Percentiles rank a stretch among this genome's conserved stretches.
Evolutionary conservation across 495 filamentous ascomycete species (phyloP).

Genomic region (Copromyces sp.): DNA sequence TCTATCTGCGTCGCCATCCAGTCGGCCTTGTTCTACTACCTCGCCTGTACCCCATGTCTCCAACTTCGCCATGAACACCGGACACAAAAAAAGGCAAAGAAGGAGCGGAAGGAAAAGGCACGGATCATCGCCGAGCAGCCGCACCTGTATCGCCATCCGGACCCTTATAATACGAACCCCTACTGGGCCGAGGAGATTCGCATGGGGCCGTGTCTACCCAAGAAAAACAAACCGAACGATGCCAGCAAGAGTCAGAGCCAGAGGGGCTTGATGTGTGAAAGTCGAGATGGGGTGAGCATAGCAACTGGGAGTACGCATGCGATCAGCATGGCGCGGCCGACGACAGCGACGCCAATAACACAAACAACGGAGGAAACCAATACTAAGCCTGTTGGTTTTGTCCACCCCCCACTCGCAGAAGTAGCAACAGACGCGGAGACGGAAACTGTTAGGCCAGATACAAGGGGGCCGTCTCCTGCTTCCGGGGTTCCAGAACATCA

Average conservation of each 20-base stretch:
- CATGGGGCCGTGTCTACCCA: constrained; percentile 63
- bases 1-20: constrained; percentile 49
- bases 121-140: constrained; percentile 55
- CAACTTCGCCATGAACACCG: constrained; percentile 52
- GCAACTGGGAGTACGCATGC: constrained; percentile 17
- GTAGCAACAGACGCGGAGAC: background rate
- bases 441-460: background rate
- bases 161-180: constrained; percentile 71
- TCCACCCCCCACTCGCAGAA: background rate
- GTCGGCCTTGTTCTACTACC: constrained; percentile 80
- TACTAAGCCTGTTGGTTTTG: background rate
- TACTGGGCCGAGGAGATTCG: constrained; percentile 79
- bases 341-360: background rate
- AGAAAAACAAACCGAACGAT: constrained; percentile 43
- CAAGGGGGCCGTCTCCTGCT: constrained; percentile 8
- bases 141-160: constrained; percentile 64
- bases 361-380: background rate
- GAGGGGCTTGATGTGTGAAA: constrained; percentile 34
- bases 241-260: constrained; percentile 41
- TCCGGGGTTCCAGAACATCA: constrained; percentile 11
- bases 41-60: constrained; percentile 72
- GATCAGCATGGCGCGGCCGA: constrained; percentile 17
- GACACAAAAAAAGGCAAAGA: constrained; percentile 53
- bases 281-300: constrained; percentile 26
- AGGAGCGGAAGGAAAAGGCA: constrained; percentile 48